Evolutionary conservation across 805 yeast species (phyloP).

Genomic region (Candida railenensis): DNA sequence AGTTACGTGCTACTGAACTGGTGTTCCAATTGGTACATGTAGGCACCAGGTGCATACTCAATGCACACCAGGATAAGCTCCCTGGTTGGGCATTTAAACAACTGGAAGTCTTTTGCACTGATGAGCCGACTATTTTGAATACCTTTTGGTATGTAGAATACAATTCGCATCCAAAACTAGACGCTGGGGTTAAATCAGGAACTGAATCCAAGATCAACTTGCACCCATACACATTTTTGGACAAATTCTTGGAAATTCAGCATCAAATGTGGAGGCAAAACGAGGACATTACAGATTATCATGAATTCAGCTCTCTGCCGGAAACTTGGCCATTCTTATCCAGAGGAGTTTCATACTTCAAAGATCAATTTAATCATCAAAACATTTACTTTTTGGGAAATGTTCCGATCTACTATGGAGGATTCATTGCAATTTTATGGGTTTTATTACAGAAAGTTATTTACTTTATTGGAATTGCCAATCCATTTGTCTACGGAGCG

Average conservation of each 20-base stretch:
- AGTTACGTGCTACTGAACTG: conserved; percentile 58
- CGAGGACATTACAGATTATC: conserved; percentile 46
- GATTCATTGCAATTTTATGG: conserved; percentile 33
- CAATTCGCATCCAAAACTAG: conserved; percentile 53
- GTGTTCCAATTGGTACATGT: conserved; percentile 67
- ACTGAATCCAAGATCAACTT: conserved; percentile 18
- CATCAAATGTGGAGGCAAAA: conserved; percentile 52
- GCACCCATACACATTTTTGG: conserved; percentile 36
- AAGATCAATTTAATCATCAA: conserved; percentile 23
- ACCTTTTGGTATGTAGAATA: conserved; percentile 75
- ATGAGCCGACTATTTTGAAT: conserved; percentile 64
- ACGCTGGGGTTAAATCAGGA: conserved; percentile 13
- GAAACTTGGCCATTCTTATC: conserved; percentile 59
- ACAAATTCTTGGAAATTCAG: conserved; percentile 57
- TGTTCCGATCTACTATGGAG: conserved; percentile 52
- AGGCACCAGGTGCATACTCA: conserved; percentile 65
- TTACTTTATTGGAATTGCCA: conserved; percentile 21
- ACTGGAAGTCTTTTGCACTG: conserved; percentile 86
- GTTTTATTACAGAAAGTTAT: conserved; percentile 16
- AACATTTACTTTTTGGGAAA: conserved; percentile 66
- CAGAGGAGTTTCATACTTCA: conserved; percentile 62
- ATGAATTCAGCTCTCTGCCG: conserved; percentile 54
- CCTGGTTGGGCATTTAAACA: conserved; percentile 87
- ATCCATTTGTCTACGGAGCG: conserved; percentile 28
- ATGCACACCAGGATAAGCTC: conserved; percentile 70